These are phyloP conservation scores for Saccharomyces hybrid DNA, from an alignment of 1,139 yeast genomes.

Conservation along the genomic window DNA sequence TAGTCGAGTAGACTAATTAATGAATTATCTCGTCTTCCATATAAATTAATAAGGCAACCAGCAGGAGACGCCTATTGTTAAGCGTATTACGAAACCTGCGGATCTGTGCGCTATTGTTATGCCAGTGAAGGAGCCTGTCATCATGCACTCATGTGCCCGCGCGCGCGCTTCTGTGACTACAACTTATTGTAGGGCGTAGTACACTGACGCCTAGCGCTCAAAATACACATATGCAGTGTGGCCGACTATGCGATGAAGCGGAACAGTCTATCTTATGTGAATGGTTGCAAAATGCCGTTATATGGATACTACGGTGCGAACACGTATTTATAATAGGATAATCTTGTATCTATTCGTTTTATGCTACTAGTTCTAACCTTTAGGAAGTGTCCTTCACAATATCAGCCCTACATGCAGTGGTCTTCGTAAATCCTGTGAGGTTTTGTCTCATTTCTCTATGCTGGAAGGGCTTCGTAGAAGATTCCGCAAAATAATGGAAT, in stretches of 20 bases:
- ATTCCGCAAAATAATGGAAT: slow-evolving; percentile 62
- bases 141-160: background rate
- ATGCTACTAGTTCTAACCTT: slow-evolving; percentile 53
- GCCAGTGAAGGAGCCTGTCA: background rate
- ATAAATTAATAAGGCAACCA: background rate
- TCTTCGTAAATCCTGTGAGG: slow-evolving; percentile 69
- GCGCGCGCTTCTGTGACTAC: background rate
- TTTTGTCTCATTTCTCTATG: slow-evolving; percentile 70
- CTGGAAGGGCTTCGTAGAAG: slow-evolving; percentile 83
- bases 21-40: background rate
- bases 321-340: slow-evolving; percentile 27
- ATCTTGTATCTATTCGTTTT: slow-evolving; percentile 27
- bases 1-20: background rate
- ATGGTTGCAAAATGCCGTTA: background rate
- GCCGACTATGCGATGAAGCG: background rate
- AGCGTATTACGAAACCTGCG: background rate
- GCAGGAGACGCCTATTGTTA: background rate
- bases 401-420: slow-evolving; percentile 38
- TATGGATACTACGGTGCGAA: slow-evolving; percentile 15
- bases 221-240: background rate
- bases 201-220: background rate
- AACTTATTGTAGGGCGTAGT: background rate
- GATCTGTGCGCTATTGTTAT: background rate
- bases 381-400: slow-evolving; percentile 51
- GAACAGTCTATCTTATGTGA: background rate